phyloP scores from a whole-genome alignment of 2,329 filamentous ascomycete species.

The Penicillium brevicompactum region DNA sequence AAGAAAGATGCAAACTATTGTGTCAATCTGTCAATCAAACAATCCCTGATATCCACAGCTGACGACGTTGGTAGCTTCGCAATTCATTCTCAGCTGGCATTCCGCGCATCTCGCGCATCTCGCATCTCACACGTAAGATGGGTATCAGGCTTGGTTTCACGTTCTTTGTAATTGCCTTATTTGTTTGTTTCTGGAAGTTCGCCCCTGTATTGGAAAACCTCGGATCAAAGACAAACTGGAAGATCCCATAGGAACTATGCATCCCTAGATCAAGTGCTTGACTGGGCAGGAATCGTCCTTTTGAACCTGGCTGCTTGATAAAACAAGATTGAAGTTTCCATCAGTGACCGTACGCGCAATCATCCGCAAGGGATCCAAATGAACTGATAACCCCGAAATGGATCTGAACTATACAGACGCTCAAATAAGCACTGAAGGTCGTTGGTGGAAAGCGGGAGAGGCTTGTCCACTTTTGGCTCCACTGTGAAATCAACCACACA shows the following conservation, averaged over 20 bases:
- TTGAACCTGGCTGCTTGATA: not conserved
- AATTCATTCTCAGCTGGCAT: slow-evolving; percentile 6
- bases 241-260: not conserved
- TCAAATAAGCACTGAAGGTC: not conserved
- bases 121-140: not conserved
- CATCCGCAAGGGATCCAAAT: slow-evolving; percentile 14
- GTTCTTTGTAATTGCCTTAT: not conserved
- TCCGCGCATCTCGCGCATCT: not conserved
- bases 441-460: not conserved
- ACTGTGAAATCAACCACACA: slow-evolving; percentile 11
- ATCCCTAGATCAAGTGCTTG: slow-evolving; percentile 1
- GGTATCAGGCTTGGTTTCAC: not conserved
- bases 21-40: not conserved
- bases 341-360: slow-evolving; percentile 14
- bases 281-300: not conserved
- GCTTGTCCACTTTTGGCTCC: slow-evolving; percentile 11
- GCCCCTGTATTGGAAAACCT: not conserved
- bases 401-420: slow-evolving; percentile 3
- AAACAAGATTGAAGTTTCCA: not conserved
- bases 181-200: not conserved
- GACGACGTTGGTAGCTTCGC: not conserved
- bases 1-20: not conserved
- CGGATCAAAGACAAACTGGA: not conserved
- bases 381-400: not conserved
- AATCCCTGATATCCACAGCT: not conserved